Percentiles rank a stretch among this genome's conserved stretches.
These are phyloP conservation scores for Rhodotorula sp. DNA, from an alignment of 1,284 basidiomycete genomes.

Conservation along the genomic window DNA sequence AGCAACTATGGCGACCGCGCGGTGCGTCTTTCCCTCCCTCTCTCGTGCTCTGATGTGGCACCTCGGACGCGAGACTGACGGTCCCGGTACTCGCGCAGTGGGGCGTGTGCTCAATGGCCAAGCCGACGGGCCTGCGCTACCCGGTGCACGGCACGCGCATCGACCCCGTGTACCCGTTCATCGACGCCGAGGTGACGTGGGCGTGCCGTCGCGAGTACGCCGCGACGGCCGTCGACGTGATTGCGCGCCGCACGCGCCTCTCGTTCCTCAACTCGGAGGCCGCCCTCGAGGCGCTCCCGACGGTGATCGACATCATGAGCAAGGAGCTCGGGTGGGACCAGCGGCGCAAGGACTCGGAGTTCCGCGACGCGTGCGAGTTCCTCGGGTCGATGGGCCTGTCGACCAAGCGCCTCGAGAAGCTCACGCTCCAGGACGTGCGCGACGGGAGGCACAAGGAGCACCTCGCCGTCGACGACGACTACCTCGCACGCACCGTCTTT, in stretches of 20 bases:
- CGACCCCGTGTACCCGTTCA: slow-evolving; percentile 76
- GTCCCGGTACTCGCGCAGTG: slow-evolving; percentile 53
- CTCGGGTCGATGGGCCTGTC: slow-evolving; percentile 52
- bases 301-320: slow-evolving; percentile 88
- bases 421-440: slow-evolving; percentile 44
- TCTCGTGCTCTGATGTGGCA: no score
- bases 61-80: no score
- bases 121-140: slow-evolving; percentile 76
- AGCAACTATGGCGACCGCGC: slow-evolving; percentile 79
- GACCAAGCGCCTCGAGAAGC: slow-evolving; percentile 9
- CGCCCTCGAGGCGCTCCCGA: slow-evolving; percentile 79
- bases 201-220: slow-evolving; percentile 90
- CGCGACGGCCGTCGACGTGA: slow-evolving; percentile 82
- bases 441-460: slow-evolving; percentile 37
- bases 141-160: slow-evolving; percentile 82
- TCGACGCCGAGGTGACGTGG: slow-evolving; percentile 86
- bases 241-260: slow-evolving; percentile 85
- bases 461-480: slow-evolving; percentile 29
- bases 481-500: slow-evolving; percentile 35
- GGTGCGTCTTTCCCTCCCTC: no score
- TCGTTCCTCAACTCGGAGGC: slow-evolving; percentile 91
- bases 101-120: slow-evolving; percentile 82
- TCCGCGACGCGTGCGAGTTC: slow-evolving; percentile 55
- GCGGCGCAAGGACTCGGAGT: slow-evolving; percentile 62
- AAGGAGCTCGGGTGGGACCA: slow-evolving; percentile 77